phyloP scores from a whole-genome alignment of 441 rosid genomes.

The Lepidium campestre region DNA sequence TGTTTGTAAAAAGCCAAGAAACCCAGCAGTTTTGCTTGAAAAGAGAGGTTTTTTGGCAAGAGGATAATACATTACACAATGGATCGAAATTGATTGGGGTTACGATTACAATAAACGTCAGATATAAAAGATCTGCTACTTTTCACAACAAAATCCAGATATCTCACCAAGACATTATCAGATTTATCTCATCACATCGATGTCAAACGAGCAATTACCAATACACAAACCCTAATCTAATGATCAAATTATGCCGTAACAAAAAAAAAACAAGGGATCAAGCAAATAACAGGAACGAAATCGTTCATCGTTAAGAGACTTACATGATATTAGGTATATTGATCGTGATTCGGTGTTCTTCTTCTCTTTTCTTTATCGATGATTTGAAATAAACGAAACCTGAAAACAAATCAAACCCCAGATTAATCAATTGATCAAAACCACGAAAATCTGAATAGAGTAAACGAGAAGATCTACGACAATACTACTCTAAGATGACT shows the following conservation, averaged over 20 bases:
- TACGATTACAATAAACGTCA: background rate
- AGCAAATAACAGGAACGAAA: background rate
- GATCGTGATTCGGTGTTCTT: conserved; percentile 1
- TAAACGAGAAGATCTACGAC: background rate
- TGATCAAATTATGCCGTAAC: background rate
- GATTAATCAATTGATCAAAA: background rate
- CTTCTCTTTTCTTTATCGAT: background rate
- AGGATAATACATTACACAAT: too few species aligned
- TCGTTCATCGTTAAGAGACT: background rate
- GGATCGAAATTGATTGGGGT: too few species aligned
- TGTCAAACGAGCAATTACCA: background rate
- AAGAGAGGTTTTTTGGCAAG: too few species aligned
- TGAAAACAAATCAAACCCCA: conserved; percentile 6
- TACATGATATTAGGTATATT: conserved; percentile 9
- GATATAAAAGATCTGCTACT: background rate
- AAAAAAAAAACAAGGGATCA: background rate
- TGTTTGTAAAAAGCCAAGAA: too few species aligned
- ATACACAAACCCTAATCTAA: background rate
- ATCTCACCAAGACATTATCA: background rate
- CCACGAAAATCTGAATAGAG: background rate
- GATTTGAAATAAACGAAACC: background rate
- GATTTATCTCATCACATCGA: background rate
- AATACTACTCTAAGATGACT: background rate
- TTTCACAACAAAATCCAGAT: background rate
- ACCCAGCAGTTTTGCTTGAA: too few species aligned